Evolutionary conservation across 116 monocot genomes (phyloP).

Genomic region (Zostera marina): DNA sequence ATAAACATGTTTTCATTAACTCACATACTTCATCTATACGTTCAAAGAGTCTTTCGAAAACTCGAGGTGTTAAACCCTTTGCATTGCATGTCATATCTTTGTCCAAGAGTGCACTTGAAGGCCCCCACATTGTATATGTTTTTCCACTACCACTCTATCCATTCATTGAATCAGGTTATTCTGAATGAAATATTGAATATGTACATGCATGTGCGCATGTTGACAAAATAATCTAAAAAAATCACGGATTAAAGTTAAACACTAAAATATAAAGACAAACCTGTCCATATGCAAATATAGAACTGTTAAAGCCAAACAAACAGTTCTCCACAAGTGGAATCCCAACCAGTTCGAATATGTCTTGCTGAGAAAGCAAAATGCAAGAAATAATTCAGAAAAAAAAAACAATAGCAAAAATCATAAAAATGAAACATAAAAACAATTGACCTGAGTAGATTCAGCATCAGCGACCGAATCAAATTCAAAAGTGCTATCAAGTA

Average conservation of each 20-base stretch:
- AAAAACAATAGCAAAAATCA: background rate
- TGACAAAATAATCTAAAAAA: background rate
- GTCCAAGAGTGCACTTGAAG: constrained; percentile 36
- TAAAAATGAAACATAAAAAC: background rate
- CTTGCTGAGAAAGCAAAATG: constrained; percentile 29
- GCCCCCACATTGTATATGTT: constrained; percentile 98
- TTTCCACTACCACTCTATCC: constrained; percentile 82
- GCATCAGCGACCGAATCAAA: constrained; percentile 74
- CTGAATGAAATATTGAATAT: background rate
- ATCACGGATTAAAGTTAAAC: background rate
- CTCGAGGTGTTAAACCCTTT: constrained; percentile 74
- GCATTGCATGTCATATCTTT: constrained; percentile 24
- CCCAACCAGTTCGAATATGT: constrained; percentile 66
- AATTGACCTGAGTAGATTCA: constrained; percentile 45
- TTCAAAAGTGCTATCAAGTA: constrained; percentile 57
- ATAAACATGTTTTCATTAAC: background rate
- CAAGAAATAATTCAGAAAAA: background rate
- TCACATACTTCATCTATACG: constrained; percentile 64
- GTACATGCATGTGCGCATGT: too few relatives aligned
- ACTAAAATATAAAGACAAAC: background rate
- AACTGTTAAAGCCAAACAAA: constrained; percentile 88
- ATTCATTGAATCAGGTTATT: constrained; percentile 7
- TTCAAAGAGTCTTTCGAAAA: constrained; percentile 69
- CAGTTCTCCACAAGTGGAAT: constrained; percentile 91
- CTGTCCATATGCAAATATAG: constrained; percentile 95